A percentile compares a stretch with the other conserved stretches of the same genome.
phyloP scores from a whole-genome alignment of 1,284 basidiomycete genomes.

The Naganishia liquefaciens region DNA sequence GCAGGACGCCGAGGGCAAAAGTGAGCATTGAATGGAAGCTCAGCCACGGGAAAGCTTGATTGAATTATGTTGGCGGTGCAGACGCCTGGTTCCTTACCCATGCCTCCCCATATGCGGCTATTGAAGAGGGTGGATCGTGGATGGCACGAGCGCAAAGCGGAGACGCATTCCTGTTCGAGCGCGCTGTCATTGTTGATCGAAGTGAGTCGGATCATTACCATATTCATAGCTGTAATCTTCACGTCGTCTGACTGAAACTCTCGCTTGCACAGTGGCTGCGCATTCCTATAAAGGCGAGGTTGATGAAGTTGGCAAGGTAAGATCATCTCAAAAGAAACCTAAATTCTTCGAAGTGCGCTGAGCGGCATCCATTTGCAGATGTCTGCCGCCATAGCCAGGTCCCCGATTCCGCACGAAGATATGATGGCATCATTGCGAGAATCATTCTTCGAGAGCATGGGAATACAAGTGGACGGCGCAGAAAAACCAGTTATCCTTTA shows the following conservation, averaged over 20 bases:
- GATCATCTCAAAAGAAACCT: neutral
- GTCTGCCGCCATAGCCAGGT: slow-evolving; percentile 42
- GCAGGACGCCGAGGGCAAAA: slow-evolving; percentile 14
- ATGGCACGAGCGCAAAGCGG: slow-evolving; percentile 39
- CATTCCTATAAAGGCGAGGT: slow-evolving; percentile 42
- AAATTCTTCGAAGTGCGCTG: neutral
- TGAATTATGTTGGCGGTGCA: too few species aligned
- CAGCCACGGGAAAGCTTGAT: too few species aligned
- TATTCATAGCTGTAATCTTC: neutral
- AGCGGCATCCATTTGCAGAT: slow-evolving; percentile 38
- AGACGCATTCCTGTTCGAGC: slow-evolving; percentile 45
- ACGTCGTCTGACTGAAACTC: neutral
- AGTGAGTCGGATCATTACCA: slow-evolving; percentile 36
- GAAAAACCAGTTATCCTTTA: slow-evolving; percentile 47
- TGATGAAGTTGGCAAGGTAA: slow-evolving; percentile 45
- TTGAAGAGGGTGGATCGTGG: slow-evolving; percentile 46
- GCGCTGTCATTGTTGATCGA: slow-evolving; percentile 49
- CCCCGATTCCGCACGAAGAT: slow-evolving; percentile 32
- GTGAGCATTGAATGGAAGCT: neutral
- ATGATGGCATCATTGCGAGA: slow-evolving; percentile 44
- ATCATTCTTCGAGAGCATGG: slow-evolving; percentile 40
- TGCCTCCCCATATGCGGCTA: slow-evolving; percentile 40
- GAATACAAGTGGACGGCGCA: slow-evolving; percentile 33
- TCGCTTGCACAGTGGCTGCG: slow-evolving; percentile 40
- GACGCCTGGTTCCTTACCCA: slow-evolving; percentile 47